A percentile compares a stretch with the other conserved stretches of the same genome.
Evolutionary conservation across 2,329 filamentous ascomycete species (phyloP).

Genomic region (Aspergillus caelatus): DNA sequence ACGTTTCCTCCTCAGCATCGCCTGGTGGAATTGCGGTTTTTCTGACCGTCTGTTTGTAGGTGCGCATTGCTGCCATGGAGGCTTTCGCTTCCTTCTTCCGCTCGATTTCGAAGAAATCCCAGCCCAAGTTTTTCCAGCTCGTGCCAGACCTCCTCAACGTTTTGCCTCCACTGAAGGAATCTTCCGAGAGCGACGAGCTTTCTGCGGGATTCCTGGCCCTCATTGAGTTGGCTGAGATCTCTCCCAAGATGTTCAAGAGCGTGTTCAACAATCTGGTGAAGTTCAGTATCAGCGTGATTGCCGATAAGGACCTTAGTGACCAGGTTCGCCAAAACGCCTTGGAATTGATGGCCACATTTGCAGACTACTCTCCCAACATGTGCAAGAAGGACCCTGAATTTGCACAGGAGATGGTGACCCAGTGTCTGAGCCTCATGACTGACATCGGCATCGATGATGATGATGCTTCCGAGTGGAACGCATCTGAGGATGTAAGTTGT

Average conservation of each 20-base stretch:
- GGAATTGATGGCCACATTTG: slow-evolving; percentile 97
- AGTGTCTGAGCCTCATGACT: slow-evolving; percentile 97
- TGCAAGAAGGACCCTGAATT: slow-evolving; percentile 93
- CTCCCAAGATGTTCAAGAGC: slow-evolving; percentile 94
- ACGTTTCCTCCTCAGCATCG: slow-evolving; percentile 32
- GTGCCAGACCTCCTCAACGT: slow-evolving; percentile 93
- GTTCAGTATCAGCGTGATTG: slow-evolving; percentile 90
- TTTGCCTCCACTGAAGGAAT: slow-evolving; percentile 89
- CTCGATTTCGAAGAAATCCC: slow-evolving; percentile 82
- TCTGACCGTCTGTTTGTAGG: slow-evolving; percentile 52
- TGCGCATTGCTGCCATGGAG: slow-evolving; percentile 92
- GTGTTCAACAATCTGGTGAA: slow-evolving; percentile 92
- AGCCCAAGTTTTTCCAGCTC: slow-evolving; percentile 83
- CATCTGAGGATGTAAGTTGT: slow-evolving; percentile 77
- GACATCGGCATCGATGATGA: slow-evolving; percentile 94
- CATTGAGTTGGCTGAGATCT: slow-evolving; percentile 92
- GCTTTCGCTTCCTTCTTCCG: slow-evolving; percentile 96
- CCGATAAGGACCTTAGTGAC: slow-evolving; percentile 92
- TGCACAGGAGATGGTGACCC: slow-evolving; percentile 95
- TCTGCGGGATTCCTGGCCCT: slow-evolving; percentile 87
- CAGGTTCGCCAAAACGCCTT: slow-evolving; percentile 90
- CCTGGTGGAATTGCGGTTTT: not conserved
- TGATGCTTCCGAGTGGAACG: slow-evolving; percentile 90
- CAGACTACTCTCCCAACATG: slow-evolving; percentile 90
- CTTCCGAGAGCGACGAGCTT: slow-evolving; percentile 85